Evolutionary conservation across 2,329 filamentous ascomycete genomes (phyloP).

Genomic region (Falciphora oryzae): DNA sequence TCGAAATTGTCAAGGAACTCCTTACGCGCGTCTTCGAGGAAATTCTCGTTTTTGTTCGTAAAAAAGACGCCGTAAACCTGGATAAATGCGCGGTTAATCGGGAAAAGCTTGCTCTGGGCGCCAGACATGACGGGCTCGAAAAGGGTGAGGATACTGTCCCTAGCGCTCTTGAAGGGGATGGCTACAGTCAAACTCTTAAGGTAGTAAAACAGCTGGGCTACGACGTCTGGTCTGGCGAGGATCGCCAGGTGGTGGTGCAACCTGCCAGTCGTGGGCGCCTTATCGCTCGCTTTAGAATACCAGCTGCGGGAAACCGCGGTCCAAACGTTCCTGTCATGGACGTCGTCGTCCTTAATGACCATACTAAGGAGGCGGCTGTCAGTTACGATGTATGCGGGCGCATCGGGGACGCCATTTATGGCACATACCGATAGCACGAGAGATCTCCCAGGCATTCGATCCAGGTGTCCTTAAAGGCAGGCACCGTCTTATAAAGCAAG

Average conservation of each 20-base stretch:
- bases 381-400: no score
- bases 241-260: slow-evolving; percentile 88
- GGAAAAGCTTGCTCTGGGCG: slow-evolving; percentile 21
- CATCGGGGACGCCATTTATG: no score
- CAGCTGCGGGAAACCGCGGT: slow-evolving; percentile 72
- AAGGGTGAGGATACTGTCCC: no score
- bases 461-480: no score
- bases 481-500: no score
- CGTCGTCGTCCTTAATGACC: slow-evolving; percentile 82
- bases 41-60: slow-evolving; percentile 39
- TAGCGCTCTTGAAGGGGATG: no score
- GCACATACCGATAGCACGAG: slow-evolving; percentile 55
- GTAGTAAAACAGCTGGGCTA: no score
- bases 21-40: slow-evolving; percentile 36
- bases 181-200: no score
- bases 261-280: slow-evolving; percentile 66
- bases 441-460: slow-evolving; percentile 88
- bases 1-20: slow-evolving; percentile 51
- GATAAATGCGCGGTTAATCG: slow-evolving; percentile 56
- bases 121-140: slow-evolving; percentile 42
- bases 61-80: slow-evolving; percentile 61
- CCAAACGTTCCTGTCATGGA: slow-evolving; percentile 73
- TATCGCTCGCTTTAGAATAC: slow-evolving; percentile 79
- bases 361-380: slow-evolving; percentile 45
- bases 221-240: slow-evolving; percentile 60